phyloP scores from a whole-genome alignment of 148 eudicot species.

The Simmondsia chinensis region DNA sequence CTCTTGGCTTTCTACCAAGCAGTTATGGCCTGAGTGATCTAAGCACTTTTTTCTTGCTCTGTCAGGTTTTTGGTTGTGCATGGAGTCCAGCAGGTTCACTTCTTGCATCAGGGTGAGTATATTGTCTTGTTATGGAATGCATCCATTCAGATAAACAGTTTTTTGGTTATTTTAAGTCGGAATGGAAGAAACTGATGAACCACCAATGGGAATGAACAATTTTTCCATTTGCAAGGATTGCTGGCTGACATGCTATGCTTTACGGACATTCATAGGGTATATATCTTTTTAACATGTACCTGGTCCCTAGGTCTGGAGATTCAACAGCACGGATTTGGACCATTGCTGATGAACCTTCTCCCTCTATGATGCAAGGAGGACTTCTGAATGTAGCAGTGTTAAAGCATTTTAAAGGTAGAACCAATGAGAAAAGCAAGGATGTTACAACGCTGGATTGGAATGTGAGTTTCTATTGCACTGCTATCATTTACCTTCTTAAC shows the following conservation, averaged over 20 bases:
- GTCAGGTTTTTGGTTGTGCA: conserved; percentile 68
- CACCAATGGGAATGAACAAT: too few relatives aligned
- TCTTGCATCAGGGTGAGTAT: conserved; percentile 63
- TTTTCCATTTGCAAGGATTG: too few relatives aligned
- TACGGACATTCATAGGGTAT: too few relatives aligned
- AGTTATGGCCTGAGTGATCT: not conserved
- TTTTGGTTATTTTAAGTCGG: too few relatives aligned
- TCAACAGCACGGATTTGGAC: conserved; percentile 72
- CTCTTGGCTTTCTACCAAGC: not conserved
- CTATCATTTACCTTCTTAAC: not conserved
- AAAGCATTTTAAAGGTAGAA: conserved; percentile 48
- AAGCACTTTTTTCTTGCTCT: not conserved
- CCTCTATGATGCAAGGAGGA: conserved; percentile 26
- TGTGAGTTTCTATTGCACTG: conserved; percentile 28
- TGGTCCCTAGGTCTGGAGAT: conserved; percentile 49
- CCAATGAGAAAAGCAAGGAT: conserved; percentile 59
- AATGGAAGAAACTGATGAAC: too few relatives aligned
- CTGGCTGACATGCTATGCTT: too few relatives aligned
- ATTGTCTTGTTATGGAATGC: not conserved
- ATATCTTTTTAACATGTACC: not conserved
- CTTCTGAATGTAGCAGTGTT: conserved; percentile 29
- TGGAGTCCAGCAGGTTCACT: conserved; percentile 67
- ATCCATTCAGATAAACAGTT: too few relatives aligned
- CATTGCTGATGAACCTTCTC: conserved; percentile 39
- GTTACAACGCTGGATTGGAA: conserved; percentile 82